phyloP scores from a whole-genome alignment of 208 protist species.

The Lotmaria passim region DNA sequence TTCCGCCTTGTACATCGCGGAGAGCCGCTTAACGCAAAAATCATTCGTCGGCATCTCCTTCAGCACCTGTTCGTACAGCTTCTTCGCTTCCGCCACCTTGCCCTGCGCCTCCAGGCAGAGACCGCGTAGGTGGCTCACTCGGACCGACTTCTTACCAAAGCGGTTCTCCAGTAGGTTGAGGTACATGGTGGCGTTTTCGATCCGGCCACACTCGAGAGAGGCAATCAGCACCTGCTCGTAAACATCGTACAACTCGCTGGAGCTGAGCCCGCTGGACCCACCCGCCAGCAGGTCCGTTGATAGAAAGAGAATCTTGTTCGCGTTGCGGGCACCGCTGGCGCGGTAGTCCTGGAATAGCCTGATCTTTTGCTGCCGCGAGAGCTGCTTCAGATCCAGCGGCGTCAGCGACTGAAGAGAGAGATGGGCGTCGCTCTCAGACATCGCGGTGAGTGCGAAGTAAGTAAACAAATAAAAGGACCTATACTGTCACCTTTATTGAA shows the following conservation, averaged over 20 bases:
- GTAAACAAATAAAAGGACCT: constrained; percentile 6
- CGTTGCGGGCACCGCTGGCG: constrained; percentile 49
- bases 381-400: constrained; percentile 77
- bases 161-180: constrained; percentile 72
- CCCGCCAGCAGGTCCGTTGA: constrained; percentile 78
- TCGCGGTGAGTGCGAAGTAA: not conserved
- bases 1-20: constrained; percentile 75
- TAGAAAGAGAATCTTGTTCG: constrained; percentile 74
- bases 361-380: constrained; percentile 70
- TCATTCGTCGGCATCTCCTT: constrained; percentile 65
- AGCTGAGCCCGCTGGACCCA: constrained; percentile 51
- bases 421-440: constrained; percentile 22
- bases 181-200: constrained; percentile 64
- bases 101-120: constrained; percentile 81
- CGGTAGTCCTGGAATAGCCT: constrained; percentile 62
- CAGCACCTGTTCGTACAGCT: constrained; percentile 61
- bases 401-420: constrained; percentile 54
- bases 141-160: constrained; percentile 73
- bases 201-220: constrained; percentile 74
- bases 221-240: constrained; percentile 85
- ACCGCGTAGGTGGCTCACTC: constrained; percentile 75
- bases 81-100: constrained; percentile 56
- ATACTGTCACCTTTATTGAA: not conserved
- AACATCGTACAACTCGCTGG: constrained; percentile 62
- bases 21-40: constrained; percentile 72